These are phyloP conservation scores for Schizopora paradoxa DNA, from an alignment of 1,284 basidiomycete species.

Conservation along the genomic window DNA sequence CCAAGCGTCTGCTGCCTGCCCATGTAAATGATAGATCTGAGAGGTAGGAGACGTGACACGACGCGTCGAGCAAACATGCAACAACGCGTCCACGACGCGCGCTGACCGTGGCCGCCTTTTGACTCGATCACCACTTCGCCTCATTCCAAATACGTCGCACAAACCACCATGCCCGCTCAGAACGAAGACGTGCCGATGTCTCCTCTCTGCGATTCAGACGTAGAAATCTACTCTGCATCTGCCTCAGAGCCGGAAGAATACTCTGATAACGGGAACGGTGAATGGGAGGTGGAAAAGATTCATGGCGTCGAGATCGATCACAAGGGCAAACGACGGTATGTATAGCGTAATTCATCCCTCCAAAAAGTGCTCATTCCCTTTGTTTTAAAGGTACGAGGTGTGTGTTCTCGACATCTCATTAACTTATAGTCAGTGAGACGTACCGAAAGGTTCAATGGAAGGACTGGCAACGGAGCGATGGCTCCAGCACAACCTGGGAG, in stretches of 20 bases:
- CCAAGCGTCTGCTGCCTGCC: constrained; percentile 68
- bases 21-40: constrained; percentile 39
- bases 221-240: neutral
- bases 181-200: neutral
- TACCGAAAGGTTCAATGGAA: neutral
- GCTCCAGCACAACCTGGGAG: neutral
- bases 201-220: constrained; percentile 1
- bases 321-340: neutral
- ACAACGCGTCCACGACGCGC: constrained; percentile 8
- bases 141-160: too few species aligned
- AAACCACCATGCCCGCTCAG: neutral
- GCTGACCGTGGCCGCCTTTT: too few species aligned
- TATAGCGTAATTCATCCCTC: neutral
- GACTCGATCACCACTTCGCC: too few species aligned
- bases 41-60: too few species aligned
- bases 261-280: neutral
- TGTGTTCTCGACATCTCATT: neutral
- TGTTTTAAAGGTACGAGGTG: neutral
- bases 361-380: neutral
- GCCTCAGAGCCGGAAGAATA: neutral
- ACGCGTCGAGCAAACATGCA: constrained; percentile 16
- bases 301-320: neutral
- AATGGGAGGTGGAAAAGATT: neutral
- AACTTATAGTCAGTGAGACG: neutral
- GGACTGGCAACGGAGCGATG: neutral